Conservation (phyloP, 2,329 filamentous ascomycete genomes). For the Trichoderma breve region DNA sequence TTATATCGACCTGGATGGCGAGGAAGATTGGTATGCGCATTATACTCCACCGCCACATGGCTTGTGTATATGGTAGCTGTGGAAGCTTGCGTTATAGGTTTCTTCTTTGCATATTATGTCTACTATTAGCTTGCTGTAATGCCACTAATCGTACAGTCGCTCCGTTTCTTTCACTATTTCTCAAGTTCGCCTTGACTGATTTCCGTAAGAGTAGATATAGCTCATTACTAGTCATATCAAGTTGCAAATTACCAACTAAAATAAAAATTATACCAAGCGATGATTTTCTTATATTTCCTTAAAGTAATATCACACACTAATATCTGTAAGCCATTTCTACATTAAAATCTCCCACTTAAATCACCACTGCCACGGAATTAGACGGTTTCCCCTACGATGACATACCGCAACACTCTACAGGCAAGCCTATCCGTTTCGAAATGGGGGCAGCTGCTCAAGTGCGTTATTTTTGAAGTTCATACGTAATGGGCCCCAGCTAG, state of each 20-base stretch:
- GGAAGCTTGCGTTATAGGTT: not conserved
- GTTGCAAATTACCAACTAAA: no score
- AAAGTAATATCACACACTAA: no score
- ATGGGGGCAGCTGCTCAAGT: not conserved
- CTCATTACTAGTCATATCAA: no score
- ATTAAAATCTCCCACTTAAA: no score
- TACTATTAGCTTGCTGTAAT: not conserved
- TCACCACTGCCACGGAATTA: no score
- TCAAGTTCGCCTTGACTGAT: no score
- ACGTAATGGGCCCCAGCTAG: not conserved
- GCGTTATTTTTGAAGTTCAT: not conserved
- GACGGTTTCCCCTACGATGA: not conserved
- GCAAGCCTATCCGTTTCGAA: not conserved
- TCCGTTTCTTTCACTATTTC: not conserved
- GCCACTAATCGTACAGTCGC: not conserved
- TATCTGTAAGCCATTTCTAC: no score
- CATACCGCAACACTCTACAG: not conserved
- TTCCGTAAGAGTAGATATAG: no score
- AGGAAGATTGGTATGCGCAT: not conserved
- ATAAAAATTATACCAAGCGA: no score
- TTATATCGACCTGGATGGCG: fast-evolving
- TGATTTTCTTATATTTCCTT: no score
- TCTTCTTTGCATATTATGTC: not conserved
- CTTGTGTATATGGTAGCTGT: not conserved
- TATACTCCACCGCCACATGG: not conserved